Base-by-base conservation (phyloP, 352 stramenopile species). In the Globisporangium megalacanthum region DNA sequence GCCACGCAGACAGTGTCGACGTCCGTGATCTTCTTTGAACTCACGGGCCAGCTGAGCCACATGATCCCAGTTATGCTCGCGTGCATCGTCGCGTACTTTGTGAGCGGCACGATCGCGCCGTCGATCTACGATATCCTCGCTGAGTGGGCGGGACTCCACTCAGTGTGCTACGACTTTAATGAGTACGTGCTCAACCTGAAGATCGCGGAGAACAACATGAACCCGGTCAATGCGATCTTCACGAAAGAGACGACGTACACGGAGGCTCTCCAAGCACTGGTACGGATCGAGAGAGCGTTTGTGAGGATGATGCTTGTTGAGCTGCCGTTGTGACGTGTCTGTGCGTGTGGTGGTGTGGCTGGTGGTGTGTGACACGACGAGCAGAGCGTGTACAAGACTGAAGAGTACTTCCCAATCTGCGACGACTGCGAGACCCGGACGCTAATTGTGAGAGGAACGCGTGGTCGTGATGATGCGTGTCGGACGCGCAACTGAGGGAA, bases 1-100 rank as follows among this genome's bases (percentile, higher is more conserved):
- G 91, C 92, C 10, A 98, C 93, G 5, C 70, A 92, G 51, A 94
- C 92, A 0, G 84, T 98, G 7, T 97, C 83, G 0, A 94, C 83
- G 1, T 78, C 81, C 0, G 79, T 94, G 13, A 92, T 94, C 22
- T 91, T 98, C 69, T 94, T 94, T 48, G 83, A 94, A 57, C 64
- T 94, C 31, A 91, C 83, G 1, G 83, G 83, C 0, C 83, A 92
- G 37, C 62, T 92, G 10, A 91, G 79, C 50, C 80, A 94, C 68
- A 88, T 94, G 76, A 70, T 92, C 10, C 83, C 83, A 1, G 77
- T 94, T 15, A 89, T 89, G 83, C 60, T 96, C 22, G 77, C 79
- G 22, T 91, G 82, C 33, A 82, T 94, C 10, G 73, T 83, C 14
- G 76, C 82, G 25, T 94, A 95, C 55, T 95, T 89, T 55, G 82